These are phyloP conservation scores for Candida palmyrensis DNA, from an alignment of 805 yeast species.

Conservation along the genomic window DNA sequence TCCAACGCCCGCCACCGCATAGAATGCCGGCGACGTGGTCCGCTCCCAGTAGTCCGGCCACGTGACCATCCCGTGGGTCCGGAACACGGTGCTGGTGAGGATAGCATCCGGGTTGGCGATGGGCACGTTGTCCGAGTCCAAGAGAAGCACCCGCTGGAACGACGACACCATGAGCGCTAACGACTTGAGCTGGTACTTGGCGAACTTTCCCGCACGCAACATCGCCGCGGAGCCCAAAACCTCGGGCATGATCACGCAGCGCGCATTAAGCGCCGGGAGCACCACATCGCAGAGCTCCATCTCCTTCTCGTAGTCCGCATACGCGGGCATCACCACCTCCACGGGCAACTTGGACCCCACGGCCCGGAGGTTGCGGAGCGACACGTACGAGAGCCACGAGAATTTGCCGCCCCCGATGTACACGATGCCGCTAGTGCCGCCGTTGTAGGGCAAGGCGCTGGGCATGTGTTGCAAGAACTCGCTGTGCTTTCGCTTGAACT, in stretches of 20 bases:
- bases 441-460: constrained; percentile 11
- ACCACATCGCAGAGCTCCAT: constrained; percentile 48
- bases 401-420: constrained; percentile 31
- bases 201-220: constrained; percentile 34
- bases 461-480: constrained; percentile 1
- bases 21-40: constrained; percentile 30
- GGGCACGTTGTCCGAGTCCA: constrained; percentile 32
- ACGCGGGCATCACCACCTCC: constrained; percentile 32
- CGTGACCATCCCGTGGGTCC: constrained; percentile 29
- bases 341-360: constrained; percentile 35
- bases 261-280: constrained; percentile 57
- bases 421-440: constrained; percentile 25
- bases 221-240: constrained; percentile 51
- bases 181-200: constrained; percentile 66
- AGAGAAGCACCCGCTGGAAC: constrained; percentile 26
- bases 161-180: constrained; percentile 40
- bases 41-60: constrained; percentile 44
- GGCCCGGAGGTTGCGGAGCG: constrained; percentile 27
- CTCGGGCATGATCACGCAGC: constrained; percentile 53
- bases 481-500: constrained; percentile 1
- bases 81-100: constrained; percentile 24
- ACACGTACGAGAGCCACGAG: constrained; percentile 31
- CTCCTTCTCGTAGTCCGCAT: constrained; percentile 27
- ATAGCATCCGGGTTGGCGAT: constrained; percentile 25
- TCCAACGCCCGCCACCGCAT: constrained; percentile 27